Evolutionary conservation across 2,329 filamentous ascomycete genomes (phyloP).

Genomic region (Fusarium succisae): DNA sequence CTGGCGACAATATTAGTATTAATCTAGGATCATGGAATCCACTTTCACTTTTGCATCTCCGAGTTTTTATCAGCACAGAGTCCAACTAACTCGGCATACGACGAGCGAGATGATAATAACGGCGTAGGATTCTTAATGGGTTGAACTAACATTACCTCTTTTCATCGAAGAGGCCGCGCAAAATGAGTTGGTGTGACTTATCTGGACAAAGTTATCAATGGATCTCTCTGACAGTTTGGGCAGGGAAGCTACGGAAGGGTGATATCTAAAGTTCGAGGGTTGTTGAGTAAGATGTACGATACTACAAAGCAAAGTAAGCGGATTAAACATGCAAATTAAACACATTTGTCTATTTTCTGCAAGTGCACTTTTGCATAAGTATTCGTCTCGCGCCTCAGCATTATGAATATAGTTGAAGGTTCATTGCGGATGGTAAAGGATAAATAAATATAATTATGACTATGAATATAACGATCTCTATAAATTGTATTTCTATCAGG

Average conservation of each 20-base stretch:
- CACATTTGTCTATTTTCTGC: accelerated
- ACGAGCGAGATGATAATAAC: neutral
- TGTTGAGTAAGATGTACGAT: accelerated
- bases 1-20: accelerated
- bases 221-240: neutral
- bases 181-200: no score
- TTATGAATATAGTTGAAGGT: neutral
- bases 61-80: neutral
- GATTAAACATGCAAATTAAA: no score
- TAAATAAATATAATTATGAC: neutral
- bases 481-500: neutral
- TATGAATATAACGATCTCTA: neutral
- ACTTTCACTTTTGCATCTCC: neutral
- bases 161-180: no score
- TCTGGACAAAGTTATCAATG: no score
- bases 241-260: neutral
- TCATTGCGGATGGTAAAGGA: accelerated
- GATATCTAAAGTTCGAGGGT: neutral
- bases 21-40: no score
- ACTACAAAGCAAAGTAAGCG: accelerated
- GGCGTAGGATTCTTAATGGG: neutral
- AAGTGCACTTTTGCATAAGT: accelerated
- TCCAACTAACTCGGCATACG: neutral
- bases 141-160: no score
- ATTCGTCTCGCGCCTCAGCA: neutral